These are phyloP conservation scores for Leccinum rimulosum DNA, from an alignment of 768 basidiomycete genomes.

Conservation along the genomic window DNA sequence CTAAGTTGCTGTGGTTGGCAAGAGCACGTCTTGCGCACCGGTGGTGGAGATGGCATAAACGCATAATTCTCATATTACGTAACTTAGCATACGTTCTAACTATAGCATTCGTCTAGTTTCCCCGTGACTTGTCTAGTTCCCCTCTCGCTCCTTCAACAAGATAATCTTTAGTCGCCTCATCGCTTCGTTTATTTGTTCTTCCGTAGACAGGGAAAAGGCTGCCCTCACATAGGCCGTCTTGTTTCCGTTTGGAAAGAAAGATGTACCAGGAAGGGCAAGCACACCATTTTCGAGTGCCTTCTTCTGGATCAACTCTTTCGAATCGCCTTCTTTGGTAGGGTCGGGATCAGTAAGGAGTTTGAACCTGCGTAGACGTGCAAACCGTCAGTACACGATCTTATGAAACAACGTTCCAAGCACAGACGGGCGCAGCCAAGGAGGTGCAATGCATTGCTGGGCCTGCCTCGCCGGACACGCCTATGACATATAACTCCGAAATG, in stretches of 20 bases:
- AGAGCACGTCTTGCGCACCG: neutral
- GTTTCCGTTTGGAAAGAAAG: slow-evolving; percentile 71
- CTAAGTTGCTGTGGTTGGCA: too few relatives aligned
- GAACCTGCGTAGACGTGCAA: slow-evolving; percentile 48
- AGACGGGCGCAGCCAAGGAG: slow-evolving; percentile 3
- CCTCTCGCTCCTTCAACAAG: slow-evolving; percentile 25
- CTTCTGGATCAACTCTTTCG: slow-evolving; percentile 65
- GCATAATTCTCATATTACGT: neutral
- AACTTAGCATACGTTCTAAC: neutral
- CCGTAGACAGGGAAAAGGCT: slow-evolving; percentile 68
- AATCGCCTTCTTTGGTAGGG: slow-evolving; percentile 53
- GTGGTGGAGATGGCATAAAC: too few relatives aligned
- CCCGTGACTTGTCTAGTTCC: neutral
- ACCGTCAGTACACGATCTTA: slow-evolving; percentile 18
- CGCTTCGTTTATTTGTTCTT: slow-evolving; percentile 72
- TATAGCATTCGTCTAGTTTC: neutral
- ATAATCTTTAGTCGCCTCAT: slow-evolving; percentile 56
- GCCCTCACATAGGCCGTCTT: slow-evolving; percentile 78
- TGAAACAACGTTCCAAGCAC: slow-evolving; percentile 6
- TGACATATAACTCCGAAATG: slow-evolving; percentile 8
- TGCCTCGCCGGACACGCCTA: slow-evolving; percentile 6
- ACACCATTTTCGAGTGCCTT: slow-evolving; percentile 80
- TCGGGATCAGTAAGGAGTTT: slow-evolving; percentile 50
- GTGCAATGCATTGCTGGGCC: slow-evolving; percentile 1
- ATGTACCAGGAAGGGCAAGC: slow-evolving; percentile 84